Percentiles rank a stretch among this genome's conserved stretches.
These are phyloP conservation scores for Blastobotrys robertii DNA, from an alignment of 805 yeast genomes.

Conservation along the genomic window DNA sequence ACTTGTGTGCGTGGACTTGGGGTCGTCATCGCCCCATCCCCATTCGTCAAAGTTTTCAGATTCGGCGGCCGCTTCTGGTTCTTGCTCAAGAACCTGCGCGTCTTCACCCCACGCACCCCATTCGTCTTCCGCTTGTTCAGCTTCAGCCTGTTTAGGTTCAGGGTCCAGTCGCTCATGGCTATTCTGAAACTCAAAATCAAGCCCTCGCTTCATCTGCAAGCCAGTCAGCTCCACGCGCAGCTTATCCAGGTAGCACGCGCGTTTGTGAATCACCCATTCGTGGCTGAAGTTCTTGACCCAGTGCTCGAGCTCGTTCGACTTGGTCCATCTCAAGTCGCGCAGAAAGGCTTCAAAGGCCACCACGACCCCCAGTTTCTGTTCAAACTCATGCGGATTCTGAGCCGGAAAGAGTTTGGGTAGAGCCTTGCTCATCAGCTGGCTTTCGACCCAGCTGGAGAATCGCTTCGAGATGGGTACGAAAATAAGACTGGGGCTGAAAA, in stretches of 20 bases:
- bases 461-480: conserved; percentile 7
- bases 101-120: conserved; percentile 10
- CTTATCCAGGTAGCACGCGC: conserved; percentile 9
- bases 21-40: conserved; percentile 20
- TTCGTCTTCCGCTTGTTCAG: conserved; percentile 1
- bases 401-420: conserved; percentile 16
- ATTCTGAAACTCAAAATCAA: conserved; percentile 1
- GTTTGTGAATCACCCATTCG: conserved; percentile 16
- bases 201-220: neutral
- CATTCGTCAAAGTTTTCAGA: conserved; percentile 12
- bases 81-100: conserved; percentile 7
- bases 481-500: conserved; percentile 7
- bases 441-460: conserved; percentile 8
- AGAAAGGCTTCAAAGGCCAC: conserved; percentile 12
- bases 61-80: conserved; percentile 1
- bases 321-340: conserved; percentile 10
- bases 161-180: neutral
- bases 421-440: conserved; percentile 4
- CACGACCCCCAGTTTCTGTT: conserved; percentile 7
- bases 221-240: conserved; percentile 6
- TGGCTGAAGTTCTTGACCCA: conserved; percentile 14
- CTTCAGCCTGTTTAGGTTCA: neutral
- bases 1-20: neutral
- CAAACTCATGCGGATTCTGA: conserved; percentile 8
- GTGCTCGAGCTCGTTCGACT: conserved; percentile 10